Evolutionary conservation across 306 rosid genomes (phyloP).

Genomic region (Quercus wislizeni): DNA sequence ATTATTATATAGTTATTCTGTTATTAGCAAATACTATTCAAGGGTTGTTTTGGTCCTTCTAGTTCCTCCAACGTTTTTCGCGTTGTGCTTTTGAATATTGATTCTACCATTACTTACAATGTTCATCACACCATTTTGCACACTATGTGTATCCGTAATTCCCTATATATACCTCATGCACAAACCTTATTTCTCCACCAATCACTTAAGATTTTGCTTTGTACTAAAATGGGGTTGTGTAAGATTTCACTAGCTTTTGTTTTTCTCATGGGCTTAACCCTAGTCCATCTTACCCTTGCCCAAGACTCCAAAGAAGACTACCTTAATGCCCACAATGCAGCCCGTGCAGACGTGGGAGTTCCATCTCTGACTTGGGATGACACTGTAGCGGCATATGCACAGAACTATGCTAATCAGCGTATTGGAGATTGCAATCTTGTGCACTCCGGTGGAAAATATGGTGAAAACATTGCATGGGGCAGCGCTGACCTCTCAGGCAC

Average conservation of each 20-base stretch:
- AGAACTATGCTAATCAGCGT: constrained; percentile 18
- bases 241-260: not conserved
- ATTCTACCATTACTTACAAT: not conserved
- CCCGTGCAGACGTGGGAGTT: constrained; percentile 19
- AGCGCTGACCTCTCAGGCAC: constrained; percentile 10
- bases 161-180: not conserved
- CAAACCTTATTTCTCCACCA: not conserved
- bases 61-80: not conserved
- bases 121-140: not conserved
- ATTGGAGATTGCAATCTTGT: constrained; percentile 18
- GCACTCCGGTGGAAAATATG: constrained; percentile 32
- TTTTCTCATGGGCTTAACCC: not conserved
- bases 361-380: constrained; percentile 18
- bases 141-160: not conserved
- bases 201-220: not conserved
- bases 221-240: not conserved
- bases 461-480: constrained; percentile 40
- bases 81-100: not conserved
- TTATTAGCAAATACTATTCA: no score
- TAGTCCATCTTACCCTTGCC: not conserved
- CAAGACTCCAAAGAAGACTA: constrained; percentile 3
- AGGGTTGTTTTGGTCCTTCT: not conserved
- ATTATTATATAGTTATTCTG: no score
- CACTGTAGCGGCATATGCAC: constrained; percentile 21
- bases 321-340: not conserved